Base-by-base conservation (phyloP, 1,284 basidiomycete genomes). In the Ganoderma boninense region DNA sequence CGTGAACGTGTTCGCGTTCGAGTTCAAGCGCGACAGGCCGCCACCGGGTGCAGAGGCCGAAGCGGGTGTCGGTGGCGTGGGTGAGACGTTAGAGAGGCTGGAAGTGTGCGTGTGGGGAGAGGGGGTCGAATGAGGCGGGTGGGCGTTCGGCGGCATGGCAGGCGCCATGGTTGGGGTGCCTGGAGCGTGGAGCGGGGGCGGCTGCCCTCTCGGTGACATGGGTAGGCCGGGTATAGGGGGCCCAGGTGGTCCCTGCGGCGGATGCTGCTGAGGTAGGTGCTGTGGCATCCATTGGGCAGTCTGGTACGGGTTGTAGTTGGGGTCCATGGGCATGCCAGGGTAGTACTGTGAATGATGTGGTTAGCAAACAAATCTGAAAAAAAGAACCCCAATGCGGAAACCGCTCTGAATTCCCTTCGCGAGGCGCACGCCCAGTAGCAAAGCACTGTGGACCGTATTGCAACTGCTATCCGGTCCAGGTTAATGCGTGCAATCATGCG, bases 161-260 rank as follows among this genome's bases (percentile, higher is more conserved):
- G 49, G 90, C 0, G 87, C 71, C 60, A 88, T 82, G 0, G 90
- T 91, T 11, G 92, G 92, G 2, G 92, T 93, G 43, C 88, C 88
- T 32, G 91, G 90, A 2, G 82, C 79, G 75, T 87, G 88, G 23
- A 92, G 81, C 52, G 81, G 83, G 7, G 87, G 83, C 20, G 89
- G 87, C 43, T 83, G 85, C 76, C 87, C 89, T 72, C 90, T 87
- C 29, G 92, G 92, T 11, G 91, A 93, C 83, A 92, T 87, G 4
- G 87, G 82, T 80, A 88, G 84, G n/a, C 79, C 80, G 35, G 81
- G 64, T 23, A 85, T 83, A 43, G 82, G 82, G 13, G 84, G 81
- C n/a, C 82, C 82, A 61, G 84, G 84, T 29, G 80, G 75, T 43
- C 80, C 80, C 59, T 77, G 79, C 23, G 79, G 76, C 61, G 71